Evolutionary conservation across 352 stramenopile genomes (phyloP).

Genomic region (Phytophthora foliorum): DNA sequence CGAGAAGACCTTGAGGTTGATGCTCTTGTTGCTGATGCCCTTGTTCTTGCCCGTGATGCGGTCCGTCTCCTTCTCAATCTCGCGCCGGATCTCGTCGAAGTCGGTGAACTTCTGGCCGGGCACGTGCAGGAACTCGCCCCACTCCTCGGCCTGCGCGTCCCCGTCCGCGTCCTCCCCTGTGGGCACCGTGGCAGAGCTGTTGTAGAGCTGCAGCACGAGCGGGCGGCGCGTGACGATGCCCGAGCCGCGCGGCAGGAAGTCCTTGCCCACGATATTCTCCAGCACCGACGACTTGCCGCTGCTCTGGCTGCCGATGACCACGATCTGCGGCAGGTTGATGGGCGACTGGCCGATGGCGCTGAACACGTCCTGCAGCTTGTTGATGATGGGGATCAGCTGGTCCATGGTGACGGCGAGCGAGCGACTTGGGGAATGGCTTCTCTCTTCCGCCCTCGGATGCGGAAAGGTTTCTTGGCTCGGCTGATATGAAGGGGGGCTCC

Average conservation of each 20-base stretch:
- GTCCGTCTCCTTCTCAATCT: slow-evolving; percentile 99
- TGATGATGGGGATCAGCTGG: slow-evolving; percentile 99
- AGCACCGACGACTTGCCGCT: slow-evolving; percentile 97
- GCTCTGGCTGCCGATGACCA: slow-evolving; percentile 97
- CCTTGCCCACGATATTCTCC: slow-evolving; percentile 95
- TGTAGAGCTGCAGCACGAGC: slow-evolving; percentile 99
- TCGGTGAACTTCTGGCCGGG: slow-evolving; percentile 96
- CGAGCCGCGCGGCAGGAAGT: slow-evolving; percentile 97
- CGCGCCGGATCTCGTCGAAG: slow-evolving; percentile 97
- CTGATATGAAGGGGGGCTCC: too few relatives aligned
- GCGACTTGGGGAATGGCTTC: slow-evolving; percentile 3
- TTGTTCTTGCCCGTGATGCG: slow-evolving; percentile 97
- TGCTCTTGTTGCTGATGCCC: slow-evolving; percentile 98
- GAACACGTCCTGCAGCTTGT: slow-evolving; percentile 99
- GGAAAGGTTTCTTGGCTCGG: slow-evolving; percentile 2
- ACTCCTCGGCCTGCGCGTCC: slow-evolving; percentile 86
- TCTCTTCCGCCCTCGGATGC: slow-evolving; percentile 19
- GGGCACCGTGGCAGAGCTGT: slow-evolving; percentile 60
- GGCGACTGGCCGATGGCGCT: slow-evolving; percentile 95
- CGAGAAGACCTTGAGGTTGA: slow-evolving; percentile 99
- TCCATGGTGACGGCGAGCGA: slow-evolving; percentile 87
- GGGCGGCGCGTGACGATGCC: slow-evolving; percentile 99
- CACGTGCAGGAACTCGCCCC: slow-evolving; percentile 99
- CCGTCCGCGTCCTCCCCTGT: slow-evolving; percentile 32
- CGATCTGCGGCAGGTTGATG: slow-evolving; percentile 98